Percentiles rank a stretch among this genome's conserved stretches.
These are phyloP conservation scores for Geranium incanum DNA, from an alignment of 441 rosid genomes.

Conservation along the genomic window DNA sequence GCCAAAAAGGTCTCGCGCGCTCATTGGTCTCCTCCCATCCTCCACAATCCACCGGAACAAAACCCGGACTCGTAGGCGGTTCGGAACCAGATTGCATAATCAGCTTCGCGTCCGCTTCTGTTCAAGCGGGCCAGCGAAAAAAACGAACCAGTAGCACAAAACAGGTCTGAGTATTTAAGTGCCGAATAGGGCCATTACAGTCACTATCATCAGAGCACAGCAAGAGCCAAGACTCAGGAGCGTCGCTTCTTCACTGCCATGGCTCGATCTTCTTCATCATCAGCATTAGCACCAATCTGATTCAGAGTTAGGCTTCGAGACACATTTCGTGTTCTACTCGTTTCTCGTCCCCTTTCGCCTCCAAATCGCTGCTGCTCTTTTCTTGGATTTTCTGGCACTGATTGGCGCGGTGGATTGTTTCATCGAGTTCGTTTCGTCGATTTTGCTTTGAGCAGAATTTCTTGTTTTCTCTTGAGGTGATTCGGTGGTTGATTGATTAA, in stretches of 20 bases:
- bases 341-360: background rate
- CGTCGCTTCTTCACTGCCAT: background rate
- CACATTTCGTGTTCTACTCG: background rate
- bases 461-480: background rate
- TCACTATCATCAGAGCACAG: background rate
- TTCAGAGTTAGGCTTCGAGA: background rate
- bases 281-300: background rate
- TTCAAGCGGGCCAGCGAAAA: background rate
- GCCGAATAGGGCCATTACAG: background rate
- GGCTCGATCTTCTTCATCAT: background rate
- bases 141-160: background rate
- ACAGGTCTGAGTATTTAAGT: background rate
- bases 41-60: background rate
- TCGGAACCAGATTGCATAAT: slow-evolving; percentile 4
- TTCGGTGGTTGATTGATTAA: background rate
- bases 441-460: background rate
- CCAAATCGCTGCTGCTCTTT: background rate
- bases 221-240: background rate
- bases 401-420: background rate
- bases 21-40: background rate
- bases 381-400: background rate
- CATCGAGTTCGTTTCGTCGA: background rate
- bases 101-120: slow-evolving; percentile 6
- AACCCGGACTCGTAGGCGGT: slow-evolving; percentile 5
- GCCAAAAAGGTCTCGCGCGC: background rate